Conservation (phyloP, 2,329 filamentous ascomycete species). For the Dothistroma pini region DNA sequence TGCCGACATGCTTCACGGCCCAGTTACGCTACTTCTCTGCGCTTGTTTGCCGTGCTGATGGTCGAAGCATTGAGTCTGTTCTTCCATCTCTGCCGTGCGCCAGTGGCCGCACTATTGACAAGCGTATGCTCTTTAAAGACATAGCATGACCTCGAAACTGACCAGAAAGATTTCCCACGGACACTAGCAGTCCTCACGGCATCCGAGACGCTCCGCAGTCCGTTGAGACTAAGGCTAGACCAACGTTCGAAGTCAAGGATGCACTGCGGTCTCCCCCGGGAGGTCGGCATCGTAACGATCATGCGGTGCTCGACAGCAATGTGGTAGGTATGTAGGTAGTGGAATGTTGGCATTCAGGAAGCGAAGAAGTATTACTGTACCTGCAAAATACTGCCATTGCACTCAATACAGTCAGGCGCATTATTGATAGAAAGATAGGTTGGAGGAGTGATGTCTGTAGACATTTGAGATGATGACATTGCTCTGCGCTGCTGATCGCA, state of each 20-base stretch:
- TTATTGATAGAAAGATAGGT: not conserved
- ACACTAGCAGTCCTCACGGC: not conserved
- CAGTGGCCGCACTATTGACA: not conserved
- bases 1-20: not conserved
- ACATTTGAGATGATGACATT: not conserved
- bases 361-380: not conserved
- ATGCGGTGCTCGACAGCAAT: not conserved
- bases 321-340: too few species aligned
- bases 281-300: not conserved
- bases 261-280: too few species aligned
- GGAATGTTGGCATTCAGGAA: too few species aligned
- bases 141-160: not conserved
- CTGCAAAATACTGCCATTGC: not conserved
- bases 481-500: not conserved
- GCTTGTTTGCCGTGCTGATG: not conserved
- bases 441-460: not conserved
- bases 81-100: not conserved
- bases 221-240: not conserved
- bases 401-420: not conserved
- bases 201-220: not conserved
- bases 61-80: not conserved
- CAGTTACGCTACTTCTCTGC: not conserved
- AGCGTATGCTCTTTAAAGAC: not conserved
- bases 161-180: not conserved
- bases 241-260: not conserved